phyloP scores from a whole-genome alignment of 495 filamentous ascomycete genomes.

The Neohortaea acidophila region DNA sequence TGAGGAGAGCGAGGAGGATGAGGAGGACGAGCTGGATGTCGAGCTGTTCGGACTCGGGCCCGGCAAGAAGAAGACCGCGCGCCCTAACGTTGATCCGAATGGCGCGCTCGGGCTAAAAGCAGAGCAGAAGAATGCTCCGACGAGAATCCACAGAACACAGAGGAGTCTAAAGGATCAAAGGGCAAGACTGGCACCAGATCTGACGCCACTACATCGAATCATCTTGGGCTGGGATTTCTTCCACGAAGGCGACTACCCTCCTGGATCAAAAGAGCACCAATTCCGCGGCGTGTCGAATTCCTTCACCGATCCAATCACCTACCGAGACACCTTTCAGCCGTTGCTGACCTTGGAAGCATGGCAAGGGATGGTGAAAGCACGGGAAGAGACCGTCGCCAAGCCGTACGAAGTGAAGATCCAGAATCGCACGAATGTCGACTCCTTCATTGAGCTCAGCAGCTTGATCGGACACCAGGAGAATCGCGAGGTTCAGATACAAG shows the following conservation, averaged over 20 bases:
- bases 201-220: slow-evolving; percentile 66
- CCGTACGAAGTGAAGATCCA: slow-evolving; percentile 71
- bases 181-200: slow-evolving; percentile 76
- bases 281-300: slow-evolving; percentile 61
- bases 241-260: slow-evolving; percentile 68
- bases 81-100: slow-evolving; percentile 34
- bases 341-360: slow-evolving; percentile 86
- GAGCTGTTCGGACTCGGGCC: slow-evolving; percentile 18
- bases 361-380: slow-evolving; percentile 79
- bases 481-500: slow-evolving; percentile 55
- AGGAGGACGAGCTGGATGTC: slow-evolving; percentile 23
- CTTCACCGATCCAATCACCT: slow-evolving; percentile 59
- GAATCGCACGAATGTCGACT: slow-evolving; percentile 76
- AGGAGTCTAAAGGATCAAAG: slow-evolving; percentile 84
- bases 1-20: slow-evolving; percentile 61
- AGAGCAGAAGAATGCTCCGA: slow-evolving; percentile 38
- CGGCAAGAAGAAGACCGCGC: slow-evolving; percentile 10
- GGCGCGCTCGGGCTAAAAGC: slow-evolving; percentile 9
- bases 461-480: slow-evolving; percentile 52
- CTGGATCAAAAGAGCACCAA: slow-evolving; percentile 46
- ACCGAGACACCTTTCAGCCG: slow-evolving; percentile 80
- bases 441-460: slow-evolving; percentile 80
- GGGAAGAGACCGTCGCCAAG: slow-evolving; percentile 67
- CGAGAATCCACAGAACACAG: slow-evolving; percentile 61
- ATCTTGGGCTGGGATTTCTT: slow-evolving; percentile 92